phyloP scores from a whole-genome alignment of 495 filamentous ascomycete species.

The Lophium mytilinum region DNA sequence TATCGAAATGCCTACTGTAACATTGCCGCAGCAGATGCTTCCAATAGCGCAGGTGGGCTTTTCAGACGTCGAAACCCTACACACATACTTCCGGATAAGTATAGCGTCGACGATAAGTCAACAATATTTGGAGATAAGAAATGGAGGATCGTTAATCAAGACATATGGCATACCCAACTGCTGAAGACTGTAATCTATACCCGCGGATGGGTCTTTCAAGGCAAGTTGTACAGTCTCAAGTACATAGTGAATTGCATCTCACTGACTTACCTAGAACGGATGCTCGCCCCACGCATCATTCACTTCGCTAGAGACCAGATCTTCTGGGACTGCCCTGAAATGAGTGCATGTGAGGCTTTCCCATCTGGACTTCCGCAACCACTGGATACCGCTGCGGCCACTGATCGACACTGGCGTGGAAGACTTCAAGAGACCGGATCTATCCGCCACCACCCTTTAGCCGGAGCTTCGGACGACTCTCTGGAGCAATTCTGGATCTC shows the following conservation, averaged over 20 bases:
- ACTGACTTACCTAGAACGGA: slow-evolving; percentile 2
- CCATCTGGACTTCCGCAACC: slow-evolving; percentile 7
- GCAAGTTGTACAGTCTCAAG: not conserved
- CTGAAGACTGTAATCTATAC: slow-evolving; percentile 8
- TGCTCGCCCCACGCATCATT: slow-evolving; percentile 17
- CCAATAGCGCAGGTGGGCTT: slow-evolving; percentile 6
- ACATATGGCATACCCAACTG: slow-evolving; percentile 10
- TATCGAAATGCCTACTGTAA: slow-evolving; percentile 15
- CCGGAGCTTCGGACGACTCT: slow-evolving; percentile 11
- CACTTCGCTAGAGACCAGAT: slow-evolving; percentile 19
- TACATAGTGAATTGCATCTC: not conserved
- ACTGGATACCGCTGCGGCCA: slow-evolving; percentile 1
- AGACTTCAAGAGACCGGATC: slow-evolving; percentile 2
- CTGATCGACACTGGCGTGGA: slow-evolving; percentile 20
- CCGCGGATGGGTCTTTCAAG: slow-evolving; percentile 21
- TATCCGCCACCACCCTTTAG: not conserved
- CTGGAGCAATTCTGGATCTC: slow-evolving; percentile 14
- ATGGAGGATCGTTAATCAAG: slow-evolving; percentile 1
- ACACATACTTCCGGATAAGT: slow-evolving; percentile 1
- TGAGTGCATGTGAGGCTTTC: slow-evolving; percentile 14
- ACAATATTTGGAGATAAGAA: not conserved
- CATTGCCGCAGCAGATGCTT: slow-evolving; percentile 8
- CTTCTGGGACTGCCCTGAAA: slow-evolving; percentile 18
- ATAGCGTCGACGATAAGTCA: not conserved
- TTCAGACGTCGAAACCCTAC: slow-evolving; percentile 2